A percentile compares a stretch with the other conserved stretches of the same genome.
Conservation (phyloP, 257 asterid genomes). For the Fraxinus americana region DNA sequence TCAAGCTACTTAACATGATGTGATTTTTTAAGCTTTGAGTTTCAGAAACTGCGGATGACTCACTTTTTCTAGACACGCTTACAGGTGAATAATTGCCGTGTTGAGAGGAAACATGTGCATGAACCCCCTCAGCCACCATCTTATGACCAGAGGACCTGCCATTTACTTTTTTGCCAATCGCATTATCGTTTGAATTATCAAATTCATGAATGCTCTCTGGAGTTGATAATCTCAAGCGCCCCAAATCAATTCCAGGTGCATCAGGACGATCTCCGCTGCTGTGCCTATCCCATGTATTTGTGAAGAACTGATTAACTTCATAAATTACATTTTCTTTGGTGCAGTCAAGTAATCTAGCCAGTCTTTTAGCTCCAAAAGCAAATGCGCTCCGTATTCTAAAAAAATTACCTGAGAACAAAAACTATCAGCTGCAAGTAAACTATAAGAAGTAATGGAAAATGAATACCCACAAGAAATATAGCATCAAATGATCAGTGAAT, state of each 20-base stretch:
- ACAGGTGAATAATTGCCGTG: constrained; percentile 41
- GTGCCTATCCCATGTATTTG: constrained; percentile 92
- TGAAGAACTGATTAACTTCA: constrained; percentile 86
- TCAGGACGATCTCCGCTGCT: constrained; percentile 91
- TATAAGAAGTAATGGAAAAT: constrained; percentile 6
- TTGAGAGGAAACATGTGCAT: constrained; percentile 39
- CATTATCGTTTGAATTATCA: constrained; percentile 40
- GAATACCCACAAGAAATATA: constrained; percentile 5
- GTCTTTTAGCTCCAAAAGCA: constrained; percentile 86
- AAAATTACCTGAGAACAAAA: constrained; percentile 69
- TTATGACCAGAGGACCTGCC: constrained; percentile 34
- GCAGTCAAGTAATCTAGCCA: constrained; percentile 75
- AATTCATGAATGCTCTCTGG: constrained; percentile 43
- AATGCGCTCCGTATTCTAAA: constrained; percentile 92
- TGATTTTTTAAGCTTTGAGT: constrained; percentile 51
- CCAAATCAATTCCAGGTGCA: constrained; percentile 59
- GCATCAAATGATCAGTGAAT: neutral
- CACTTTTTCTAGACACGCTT: constrained; percentile 36
- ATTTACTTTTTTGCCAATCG: constrained; percentile 41
- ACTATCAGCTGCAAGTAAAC: constrained; percentile 6
- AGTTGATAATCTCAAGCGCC: constrained; percentile 44
- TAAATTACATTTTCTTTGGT: constrained; percentile 52
- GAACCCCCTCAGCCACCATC: constrained; percentile 39
- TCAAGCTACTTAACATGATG: constrained; percentile 41
- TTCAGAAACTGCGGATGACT: constrained; percentile 46